These are phyloP conservation scores for Nannochloropsis oceanica DNA, from an alignment of 108 stramenopile genomes.

Conservation along the genomic window DNA sequence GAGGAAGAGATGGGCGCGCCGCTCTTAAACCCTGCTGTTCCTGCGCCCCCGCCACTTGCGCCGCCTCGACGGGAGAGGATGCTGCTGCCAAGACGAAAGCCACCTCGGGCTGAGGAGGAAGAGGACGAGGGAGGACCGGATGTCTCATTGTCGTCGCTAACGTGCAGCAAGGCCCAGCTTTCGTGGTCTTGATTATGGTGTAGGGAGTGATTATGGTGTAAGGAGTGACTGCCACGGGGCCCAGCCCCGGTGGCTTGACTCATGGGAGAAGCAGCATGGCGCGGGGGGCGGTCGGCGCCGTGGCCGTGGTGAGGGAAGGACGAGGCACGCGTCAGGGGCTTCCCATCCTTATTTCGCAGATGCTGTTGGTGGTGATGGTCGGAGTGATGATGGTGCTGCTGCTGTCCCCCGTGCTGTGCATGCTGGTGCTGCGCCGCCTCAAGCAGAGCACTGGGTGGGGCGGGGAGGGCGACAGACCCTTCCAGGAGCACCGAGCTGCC, in stretches of 20 bases:
- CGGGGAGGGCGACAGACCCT: neutral
- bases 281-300: neutral
- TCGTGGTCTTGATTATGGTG: neutral
- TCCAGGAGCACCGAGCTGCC: neutral
- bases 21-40: neutral
- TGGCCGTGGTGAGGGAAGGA: neutral
- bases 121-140: neutral
- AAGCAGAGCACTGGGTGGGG: neutral
- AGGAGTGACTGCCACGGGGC: neutral
- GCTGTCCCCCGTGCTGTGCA: neutral
- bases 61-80: neutral
- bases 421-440: neutral
- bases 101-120: neutral
- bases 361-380: neutral
- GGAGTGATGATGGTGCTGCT: too few relatives aligned
- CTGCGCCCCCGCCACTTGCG: too few relatives aligned
- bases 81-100: neutral
- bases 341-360: neutral
- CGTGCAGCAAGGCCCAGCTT: neutral
- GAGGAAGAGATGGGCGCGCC: neutral
- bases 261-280: neutral
- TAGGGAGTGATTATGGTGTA: neutral
- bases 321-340: neutral
- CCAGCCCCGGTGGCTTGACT: neutral
- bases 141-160: neutral